Evolutionary conservation across 257 asterid genomes (phyloP), one percentile per base, ranked within the genome.

Genomic region (Penstemon davidsonii): DNA sequence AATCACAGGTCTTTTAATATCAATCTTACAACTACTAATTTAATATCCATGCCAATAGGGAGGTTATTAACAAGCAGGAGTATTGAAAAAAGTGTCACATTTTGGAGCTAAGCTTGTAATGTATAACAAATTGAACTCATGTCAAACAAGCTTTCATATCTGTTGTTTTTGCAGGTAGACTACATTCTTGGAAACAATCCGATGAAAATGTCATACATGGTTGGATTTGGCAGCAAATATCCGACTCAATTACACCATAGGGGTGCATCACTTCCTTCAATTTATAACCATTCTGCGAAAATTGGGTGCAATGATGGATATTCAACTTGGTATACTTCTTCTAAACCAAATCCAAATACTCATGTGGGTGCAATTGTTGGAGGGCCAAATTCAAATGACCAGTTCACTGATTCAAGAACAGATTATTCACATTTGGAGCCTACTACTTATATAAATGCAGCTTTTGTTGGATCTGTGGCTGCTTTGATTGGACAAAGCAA

Each of bases 291-390:
- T 5, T 83, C 87, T 0, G 49, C 56, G 11, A 83, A 76, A 74
- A 73, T 90, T 1, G 85, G 85, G 1, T 90, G 96, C 83, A 55
- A 55, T 36, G 82, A 86, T 4, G 95, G 82, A 46, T 43, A 55
- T 13, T 68, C 78, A 4, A 62, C 60, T 1, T 86, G 88, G 89
- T 87, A 78, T 19, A 11, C 66, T 9, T 69, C 93, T 3, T 45
- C 78, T 10, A 25, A 72, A 8, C 85, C 92, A 0, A 83, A 91
- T 49, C 96, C 96, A 10, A 91, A 91, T 50, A 52, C 69, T 43
- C 97, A 88, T 62, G 72, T 73, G 5, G 97, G 96, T 2, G 94
- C 92, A 8, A 42, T 87, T 2, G 94, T 89, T 0, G 98, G 98
- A 3, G 96, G 98, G 4, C 98, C 98, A 0, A 60, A 83, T 54